A percentile compares a stretch with the other conserved stretches of the same genome.
phyloP scores from a whole-genome alignment of 2,329 filamentous ascomycete species.

The Fusarium oxysporum region DNA sequence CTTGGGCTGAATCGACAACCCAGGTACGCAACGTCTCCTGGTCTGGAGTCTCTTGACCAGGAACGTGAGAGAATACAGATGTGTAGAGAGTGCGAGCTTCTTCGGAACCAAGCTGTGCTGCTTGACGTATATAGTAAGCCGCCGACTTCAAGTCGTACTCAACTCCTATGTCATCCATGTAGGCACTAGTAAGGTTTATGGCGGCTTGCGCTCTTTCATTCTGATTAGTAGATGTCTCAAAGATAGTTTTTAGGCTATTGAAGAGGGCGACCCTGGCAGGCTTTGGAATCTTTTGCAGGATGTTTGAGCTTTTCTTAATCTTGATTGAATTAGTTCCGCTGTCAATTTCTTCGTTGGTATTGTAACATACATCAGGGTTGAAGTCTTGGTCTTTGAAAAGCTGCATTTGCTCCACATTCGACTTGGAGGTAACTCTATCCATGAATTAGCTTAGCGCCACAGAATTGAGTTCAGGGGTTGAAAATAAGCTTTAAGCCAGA shows the following conservation, averaged over 20 bases:
- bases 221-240: not conserved
- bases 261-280: not conserved
- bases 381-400: not conserved
- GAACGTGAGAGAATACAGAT: not conserved
- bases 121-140: not conserved
- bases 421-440: not conserved
- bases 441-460: not conserved
- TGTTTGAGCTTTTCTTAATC: not conserved
- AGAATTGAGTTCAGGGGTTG: not conserved
- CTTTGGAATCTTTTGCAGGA: not conserved
- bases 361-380: not conserved
- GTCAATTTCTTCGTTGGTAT: fast-evolving
- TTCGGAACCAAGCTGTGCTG: not conserved
- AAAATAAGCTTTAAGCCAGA: fast-evolving
- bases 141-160: not conserved
- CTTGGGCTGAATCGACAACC: not conserved
- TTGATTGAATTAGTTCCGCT: not conserved
- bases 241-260: not conserved
- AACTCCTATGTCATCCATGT: not conserved
- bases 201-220: not conserved
- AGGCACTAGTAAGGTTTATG: not conserved
- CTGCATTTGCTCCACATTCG: not conserved
- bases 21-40: not conserved
- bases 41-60: not conserved
- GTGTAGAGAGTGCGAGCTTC: not conserved